Percentiles rank a stretch among this genome's conserved stretches.
Conservation (phyloP, 768 basidiomycete species). For the Lenzites betulinus region DNA sequence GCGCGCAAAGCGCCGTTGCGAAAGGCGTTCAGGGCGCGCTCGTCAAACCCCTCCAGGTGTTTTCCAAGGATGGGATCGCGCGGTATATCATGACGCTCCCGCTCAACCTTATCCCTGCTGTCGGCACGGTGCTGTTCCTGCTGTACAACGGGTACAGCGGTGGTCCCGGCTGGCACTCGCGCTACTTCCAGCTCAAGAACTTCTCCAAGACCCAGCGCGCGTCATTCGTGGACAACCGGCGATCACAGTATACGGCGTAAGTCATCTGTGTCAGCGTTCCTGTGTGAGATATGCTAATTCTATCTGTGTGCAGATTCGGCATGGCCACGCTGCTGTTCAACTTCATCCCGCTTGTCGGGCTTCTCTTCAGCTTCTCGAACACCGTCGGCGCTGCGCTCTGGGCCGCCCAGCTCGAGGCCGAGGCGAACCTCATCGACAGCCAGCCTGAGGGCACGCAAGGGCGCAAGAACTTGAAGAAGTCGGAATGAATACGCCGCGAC, state of each 20-base stretch:
- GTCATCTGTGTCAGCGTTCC: too few species aligned
- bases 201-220: conserved; percentile 45
- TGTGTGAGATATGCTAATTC: background rate
- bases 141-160: conserved; percentile 46
- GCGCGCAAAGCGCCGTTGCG: conserved; percentile 38
- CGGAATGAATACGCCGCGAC: too few species aligned
- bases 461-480: background rate
- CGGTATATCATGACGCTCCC: conserved; percentile 67
- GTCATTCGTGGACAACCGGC: conserved; percentile 47
- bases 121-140: conserved; percentile 66
- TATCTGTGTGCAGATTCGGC: conserved; percentile 48
- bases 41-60: conserved; percentile 47
- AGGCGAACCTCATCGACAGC: conserved; percentile 27
- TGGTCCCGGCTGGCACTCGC: conserved; percentile 60
- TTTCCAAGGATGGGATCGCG: conserved; percentile 47
- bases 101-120: conserved; percentile 64
- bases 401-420: conserved; percentile 63
- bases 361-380: conserved; percentile 62
- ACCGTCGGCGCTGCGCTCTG: conserved; percentile 73
- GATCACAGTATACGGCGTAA: conserved; percentile 67
- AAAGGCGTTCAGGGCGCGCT: conserved; percentile 50
- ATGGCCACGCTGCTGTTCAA: conserved; percentile 58
- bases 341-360: conserved; percentile 60
- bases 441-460: background rate
- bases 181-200: conserved; percentile 72